Evolutionary conservation across 257 asterid species (phyloP).

Genomic region (Sherardia arvensis): DNA sequence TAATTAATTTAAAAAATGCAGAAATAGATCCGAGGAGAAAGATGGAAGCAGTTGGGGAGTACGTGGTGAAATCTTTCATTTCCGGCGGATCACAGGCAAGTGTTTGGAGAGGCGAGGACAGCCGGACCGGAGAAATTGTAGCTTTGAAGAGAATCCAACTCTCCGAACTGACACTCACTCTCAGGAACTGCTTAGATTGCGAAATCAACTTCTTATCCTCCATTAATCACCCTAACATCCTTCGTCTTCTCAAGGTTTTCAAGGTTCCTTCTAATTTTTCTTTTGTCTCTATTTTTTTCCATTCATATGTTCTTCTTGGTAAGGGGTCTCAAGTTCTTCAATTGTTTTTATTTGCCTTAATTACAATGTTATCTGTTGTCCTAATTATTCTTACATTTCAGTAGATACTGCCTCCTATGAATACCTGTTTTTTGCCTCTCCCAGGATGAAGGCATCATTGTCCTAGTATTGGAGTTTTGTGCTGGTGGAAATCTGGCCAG

Average conservation of each 20-base stretch:
- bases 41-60: constrained; percentile 22
- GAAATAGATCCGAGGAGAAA: neutral
- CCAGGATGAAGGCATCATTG: constrained; percentile 31
- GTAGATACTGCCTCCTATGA: neutral
- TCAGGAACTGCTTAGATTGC: constrained; percentile 39
- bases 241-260: constrained; percentile 39
- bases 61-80: constrained; percentile 24
- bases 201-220: constrained; percentile 44
- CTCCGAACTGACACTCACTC: constrained; percentile 32
- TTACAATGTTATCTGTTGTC: too few relatives aligned
- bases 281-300: too few relatives aligned
- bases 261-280: constrained; percentile 21
- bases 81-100: constrained; percentile 23
- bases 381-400: too few relatives aligned
- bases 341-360: too few relatives aligned
- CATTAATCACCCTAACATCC: constrained; percentile 48
- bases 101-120: constrained; percentile 43
- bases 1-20: too few relatives aligned
- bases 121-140: constrained; percentile 32
- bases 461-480: constrained; percentile 48
- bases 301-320: too few relatives aligned
- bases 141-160: constrained; percentile 32
- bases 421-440: neutral
- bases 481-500: constrained; percentile 44
- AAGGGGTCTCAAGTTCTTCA: too few relatives aligned